A percentile compares a stretch with the other conserved stretches of the same genome.
These are phyloP conservation scores for Aquilaria agallochum DNA, from an alignment of 441 rosid genomes.

Conservation along the genomic window DNA sequence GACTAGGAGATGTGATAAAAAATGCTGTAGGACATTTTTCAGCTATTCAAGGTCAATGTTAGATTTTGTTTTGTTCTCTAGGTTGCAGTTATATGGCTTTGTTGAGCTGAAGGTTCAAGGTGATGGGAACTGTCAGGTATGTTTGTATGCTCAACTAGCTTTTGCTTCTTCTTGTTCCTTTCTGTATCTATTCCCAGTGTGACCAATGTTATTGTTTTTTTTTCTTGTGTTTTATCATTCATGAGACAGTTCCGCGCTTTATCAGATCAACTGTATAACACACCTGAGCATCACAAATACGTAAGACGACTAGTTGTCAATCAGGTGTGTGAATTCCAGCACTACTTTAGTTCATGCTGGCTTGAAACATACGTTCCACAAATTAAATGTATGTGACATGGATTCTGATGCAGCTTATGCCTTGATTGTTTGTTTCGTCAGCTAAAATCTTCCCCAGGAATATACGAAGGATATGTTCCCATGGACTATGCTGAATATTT, in stretches of 20 bases:
- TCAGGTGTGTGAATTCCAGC: constrained; percentile 49
- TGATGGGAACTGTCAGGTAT: constrained; percentile 72
- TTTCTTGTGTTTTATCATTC: constrained; percentile 8
- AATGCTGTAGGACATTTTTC: no score
- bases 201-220: not conserved
- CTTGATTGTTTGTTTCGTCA: constrained; percentile 22
- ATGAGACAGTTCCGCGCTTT: constrained; percentile 77
- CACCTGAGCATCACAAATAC: constrained; percentile 68
- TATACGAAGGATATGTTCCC: constrained; percentile 48
- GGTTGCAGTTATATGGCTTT: constrained; percentile 46
- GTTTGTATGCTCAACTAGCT: constrained; percentile 5
- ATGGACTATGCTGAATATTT: constrained; percentile 48
- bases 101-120: constrained; percentile 58
- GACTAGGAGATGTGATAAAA: not conserved
- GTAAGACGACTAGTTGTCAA: constrained; percentile 60
- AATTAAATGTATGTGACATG: not conserved
- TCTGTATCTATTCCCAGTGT: constrained; percentile 1
- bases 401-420: constrained; percentile 11
- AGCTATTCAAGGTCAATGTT: not conserved
- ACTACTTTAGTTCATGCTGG: not conserved
- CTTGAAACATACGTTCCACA: not conserved
- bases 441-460: constrained; percentile 34
- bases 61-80: constrained; percentile 9
- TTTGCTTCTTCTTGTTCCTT: not conserved
- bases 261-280: constrained; percentile 61